phyloP scores from a whole-genome alignment of 2,329 filamentous ascomycete genomes.

The Aureobasidium lini region DNA sequence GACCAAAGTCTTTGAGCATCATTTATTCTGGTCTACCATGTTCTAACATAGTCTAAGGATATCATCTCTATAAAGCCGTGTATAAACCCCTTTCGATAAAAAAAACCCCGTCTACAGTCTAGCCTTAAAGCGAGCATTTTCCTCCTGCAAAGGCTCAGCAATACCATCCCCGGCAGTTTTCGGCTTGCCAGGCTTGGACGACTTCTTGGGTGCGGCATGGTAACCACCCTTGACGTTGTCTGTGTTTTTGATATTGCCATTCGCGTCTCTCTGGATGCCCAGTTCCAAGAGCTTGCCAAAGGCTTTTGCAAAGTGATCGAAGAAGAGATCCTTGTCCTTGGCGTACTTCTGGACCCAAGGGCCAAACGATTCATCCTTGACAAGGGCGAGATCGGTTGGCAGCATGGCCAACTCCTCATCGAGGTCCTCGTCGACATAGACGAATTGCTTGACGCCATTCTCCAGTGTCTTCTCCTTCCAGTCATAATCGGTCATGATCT shows the following conservation, averaged over 20 bases:
- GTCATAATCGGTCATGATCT: slow-evolving; percentile 43
- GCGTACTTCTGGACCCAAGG: slow-evolving; percentile 54
- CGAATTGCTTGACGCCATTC: slow-evolving; percentile 51
- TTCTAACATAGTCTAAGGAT: not conserved
- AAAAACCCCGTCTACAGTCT: slow-evolving; percentile 27
- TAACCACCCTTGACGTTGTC: slow-evolving; percentile 54
- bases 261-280: slow-evolving; percentile 49
- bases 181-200: slow-evolving; percentile 29
- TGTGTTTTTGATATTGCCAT: slow-evolving; percentile 47
- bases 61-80: not conserved
- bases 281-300: slow-evolving; percentile 56
- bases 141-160: slow-evolving; percentile 34
- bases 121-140: slow-evolving; percentile 32
- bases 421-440: slow-evolving; percentile 50
- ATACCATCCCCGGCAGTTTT: slow-evolving; percentile 32
- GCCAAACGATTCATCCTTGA: slow-evolving; percentile 46
- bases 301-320: slow-evolving; percentile 50
- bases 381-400: slow-evolving; percentile 55
- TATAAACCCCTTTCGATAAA: not conserved
- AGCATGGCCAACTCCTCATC: slow-evolving; percentile 59
- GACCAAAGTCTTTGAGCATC: too few species aligned
- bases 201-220: slow-evolving; percentile 51
- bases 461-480: slow-evolving; percentile 49
- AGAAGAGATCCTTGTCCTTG: slow-evolving; percentile 55
- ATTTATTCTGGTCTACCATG: not conserved